Conservation (phyloP, 73 alveolate species). For the Tetrahymena elliotti region DNA sequence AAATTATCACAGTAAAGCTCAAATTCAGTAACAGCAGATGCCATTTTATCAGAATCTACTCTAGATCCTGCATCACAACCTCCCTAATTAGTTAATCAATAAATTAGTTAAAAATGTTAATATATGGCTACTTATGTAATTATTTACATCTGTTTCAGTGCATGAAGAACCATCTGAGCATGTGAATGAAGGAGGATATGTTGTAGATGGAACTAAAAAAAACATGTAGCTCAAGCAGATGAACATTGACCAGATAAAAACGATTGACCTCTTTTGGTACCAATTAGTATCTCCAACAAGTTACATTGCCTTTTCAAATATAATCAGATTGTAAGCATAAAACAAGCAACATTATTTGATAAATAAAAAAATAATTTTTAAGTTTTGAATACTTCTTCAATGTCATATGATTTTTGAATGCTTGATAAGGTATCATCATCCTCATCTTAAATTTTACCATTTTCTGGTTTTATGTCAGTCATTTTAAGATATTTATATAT, state of each 20-base stretch:
- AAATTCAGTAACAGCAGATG: not conserved
- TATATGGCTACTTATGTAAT: not conserved
- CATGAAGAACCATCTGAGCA: not conserved
- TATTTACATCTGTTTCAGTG: not conserved
- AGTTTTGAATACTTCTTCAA: not conserved
- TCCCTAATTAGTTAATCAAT: not conserved
- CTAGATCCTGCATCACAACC: not conserved
- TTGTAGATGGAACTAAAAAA: not conserved
- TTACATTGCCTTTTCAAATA: not conserved
- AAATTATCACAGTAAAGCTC: not conserved
- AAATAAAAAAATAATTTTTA: no score
- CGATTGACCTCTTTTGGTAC: not conserved
- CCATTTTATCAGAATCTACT: not conserved
- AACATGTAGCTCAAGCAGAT: not conserved
- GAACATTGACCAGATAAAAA: not conserved
- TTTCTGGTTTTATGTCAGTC: not conserved
- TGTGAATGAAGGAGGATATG: not conserved
- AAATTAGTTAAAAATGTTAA: not conserved
- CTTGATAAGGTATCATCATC: not conserved
- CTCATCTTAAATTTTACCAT: not conserved
- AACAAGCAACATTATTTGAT: not conserved
- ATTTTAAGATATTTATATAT: not conserved
- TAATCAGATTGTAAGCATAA: not conserved
- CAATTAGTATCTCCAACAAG: not conserved
- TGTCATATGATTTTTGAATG: not conserved